These are phyloP conservation scores for Chenopodium album DNA, from an alignment of 148 eudicot species.

Conservation along the genomic window DNA sequence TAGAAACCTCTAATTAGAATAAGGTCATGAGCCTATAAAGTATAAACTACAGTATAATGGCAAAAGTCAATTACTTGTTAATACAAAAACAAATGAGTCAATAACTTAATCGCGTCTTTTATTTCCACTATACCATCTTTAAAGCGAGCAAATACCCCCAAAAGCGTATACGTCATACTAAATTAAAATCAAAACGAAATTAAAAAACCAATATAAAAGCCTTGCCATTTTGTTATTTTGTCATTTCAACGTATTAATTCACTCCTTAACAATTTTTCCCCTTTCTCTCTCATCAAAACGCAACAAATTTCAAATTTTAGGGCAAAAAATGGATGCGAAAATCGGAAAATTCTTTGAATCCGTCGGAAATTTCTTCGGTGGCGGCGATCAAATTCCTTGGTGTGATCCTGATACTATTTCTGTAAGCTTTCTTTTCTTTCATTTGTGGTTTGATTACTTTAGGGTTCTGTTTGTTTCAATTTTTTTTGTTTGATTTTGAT, in stretches of 20 bases:
- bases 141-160: neutral
- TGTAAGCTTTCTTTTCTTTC: slow-evolving; percentile 34
- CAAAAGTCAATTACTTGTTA: neutral
- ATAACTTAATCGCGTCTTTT: neutral
- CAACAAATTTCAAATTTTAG: neutral
- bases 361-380: slow-evolving; percentile 58
- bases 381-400: slow-evolving; percentile 85
- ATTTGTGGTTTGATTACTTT: neutral
- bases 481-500: neutral
- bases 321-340: slow-evolving; percentile 35
- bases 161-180: no score
- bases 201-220: no score
- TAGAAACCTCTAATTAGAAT: no score
- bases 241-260: no score
- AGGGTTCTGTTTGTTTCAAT: slow-evolving; percentile 1
- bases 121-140: neutral
- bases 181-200: no score
- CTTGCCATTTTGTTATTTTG: no score
- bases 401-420: slow-evolving; percentile 57
- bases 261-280: neutral
- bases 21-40: no score
- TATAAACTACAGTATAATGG: no score
- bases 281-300: neutral
- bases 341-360: slow-evolving; percentile 58
- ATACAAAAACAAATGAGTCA: neutral